These are phyloP conservation scores for Zygosaccharomyces pseudorouxii DNA, from an alignment of 805 yeast species.

Conservation along the genomic window DNA sequence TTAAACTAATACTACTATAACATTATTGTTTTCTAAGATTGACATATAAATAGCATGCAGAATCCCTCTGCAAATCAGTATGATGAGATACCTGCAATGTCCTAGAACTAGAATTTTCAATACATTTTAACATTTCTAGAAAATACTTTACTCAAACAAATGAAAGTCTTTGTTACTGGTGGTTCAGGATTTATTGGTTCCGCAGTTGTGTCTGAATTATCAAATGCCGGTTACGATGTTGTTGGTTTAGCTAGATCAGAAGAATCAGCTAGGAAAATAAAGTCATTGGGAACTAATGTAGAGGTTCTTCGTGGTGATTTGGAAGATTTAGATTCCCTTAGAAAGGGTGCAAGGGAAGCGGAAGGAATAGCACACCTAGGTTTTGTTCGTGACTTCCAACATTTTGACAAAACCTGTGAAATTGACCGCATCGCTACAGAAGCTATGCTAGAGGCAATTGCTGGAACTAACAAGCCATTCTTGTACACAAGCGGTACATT, in stretches of 20 bases:
- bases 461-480: slow-evolving; percentile 32
- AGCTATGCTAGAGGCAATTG: slow-evolving; percentile 29
- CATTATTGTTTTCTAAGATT: no score
- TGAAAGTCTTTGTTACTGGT: slow-evolving; percentile 37
- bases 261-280: slow-evolving; percentile 27
- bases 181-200: slow-evolving; percentile 37
- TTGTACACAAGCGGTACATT: slow-evolving; percentile 27
- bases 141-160: slow-evolving; percentile 1
- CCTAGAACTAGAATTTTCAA: no score
- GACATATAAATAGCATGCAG: no score
- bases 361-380: slow-evolving; percentile 40
- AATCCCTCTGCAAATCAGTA: no score
- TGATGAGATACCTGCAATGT: no score
- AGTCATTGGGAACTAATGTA: slow-evolving; percentile 21
- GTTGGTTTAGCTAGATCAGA: slow-evolving; percentile 35
- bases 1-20: no score
- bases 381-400: slow-evolving; percentile 29
- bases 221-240: slow-evolving; percentile 28
- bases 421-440: slow-evolving; percentile 30
- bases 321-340: slow-evolving; percentile 28
- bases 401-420: slow-evolving; percentile 16
- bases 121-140: no score
- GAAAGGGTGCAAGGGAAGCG: slow-evolving; percentile 26
- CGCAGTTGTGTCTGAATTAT: slow-evolving; percentile 20
- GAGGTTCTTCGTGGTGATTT: slow-evolving; percentile 33